Evolutionary conservation across 192 early-diverging fungal genomes (phyloP).

Genomic region (Gonapodya prolifera): DNA sequence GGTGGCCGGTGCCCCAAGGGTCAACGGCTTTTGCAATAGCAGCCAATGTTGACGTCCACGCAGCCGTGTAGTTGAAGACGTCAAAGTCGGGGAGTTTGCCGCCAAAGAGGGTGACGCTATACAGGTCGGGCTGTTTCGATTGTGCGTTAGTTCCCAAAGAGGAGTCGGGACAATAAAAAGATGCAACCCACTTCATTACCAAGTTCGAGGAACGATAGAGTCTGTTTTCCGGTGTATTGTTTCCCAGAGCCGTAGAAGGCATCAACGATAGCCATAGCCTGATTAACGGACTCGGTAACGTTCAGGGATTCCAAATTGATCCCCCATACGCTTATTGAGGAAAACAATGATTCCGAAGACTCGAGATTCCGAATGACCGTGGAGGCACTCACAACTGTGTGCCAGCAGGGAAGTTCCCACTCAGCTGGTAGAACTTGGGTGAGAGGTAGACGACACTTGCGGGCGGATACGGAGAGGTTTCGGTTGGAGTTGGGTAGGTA

Average conservation of each 20-base stretch:
- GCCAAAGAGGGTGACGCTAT: background rate
- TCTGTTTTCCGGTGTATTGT: background rate
- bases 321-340: background rate
- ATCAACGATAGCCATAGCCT: background rate
- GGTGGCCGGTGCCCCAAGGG: background rate
- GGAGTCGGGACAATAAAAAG: background rate
- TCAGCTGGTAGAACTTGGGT: background rate
- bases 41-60: background rate
- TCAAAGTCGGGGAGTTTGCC: background rate
- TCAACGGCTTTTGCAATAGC: background rate
- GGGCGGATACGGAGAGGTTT: background rate
- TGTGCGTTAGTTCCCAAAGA: background rate
- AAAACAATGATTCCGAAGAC: no score
- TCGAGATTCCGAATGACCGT: no score
- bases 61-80: background rate
- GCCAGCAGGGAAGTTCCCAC: background rate
- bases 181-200: background rate
- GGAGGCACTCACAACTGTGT: background rate
- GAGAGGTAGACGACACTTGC: background rate
- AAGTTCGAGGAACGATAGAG: background rate
- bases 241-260: background rate
- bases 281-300: background rate
- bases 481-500: background rate
- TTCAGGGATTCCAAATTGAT: background rate
- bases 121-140: background rate